phyloP scores from a whole-genome alignment of 345 rosid genomes.

The Pseudoturritis turrita region DNA sequence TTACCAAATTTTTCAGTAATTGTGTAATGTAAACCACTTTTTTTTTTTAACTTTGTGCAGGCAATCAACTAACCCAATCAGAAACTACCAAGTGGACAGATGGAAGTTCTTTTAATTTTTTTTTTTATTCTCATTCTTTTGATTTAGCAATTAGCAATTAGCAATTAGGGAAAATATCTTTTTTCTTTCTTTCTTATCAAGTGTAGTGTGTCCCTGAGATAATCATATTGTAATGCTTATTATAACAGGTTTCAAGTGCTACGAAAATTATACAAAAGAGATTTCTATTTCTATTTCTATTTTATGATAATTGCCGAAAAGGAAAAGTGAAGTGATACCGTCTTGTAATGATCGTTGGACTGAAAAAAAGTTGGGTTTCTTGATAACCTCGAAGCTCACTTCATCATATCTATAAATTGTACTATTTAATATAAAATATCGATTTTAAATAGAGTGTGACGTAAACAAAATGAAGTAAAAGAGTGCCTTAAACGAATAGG shows the following conservation, averaged over 20 bases:
- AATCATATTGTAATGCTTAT: constrained; percentile 26
- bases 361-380: constrained; percentile 2
- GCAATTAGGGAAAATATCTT: constrained; percentile 12
- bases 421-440: too few species aligned
- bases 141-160: constrained; percentile 42
- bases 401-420: too few species aligned
- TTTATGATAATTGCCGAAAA: constrained; percentile 8
- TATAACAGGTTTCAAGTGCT: constrained; percentile 9
- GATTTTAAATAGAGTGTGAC: too few species aligned
- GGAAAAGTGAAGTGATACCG: constrained; percentile 17
- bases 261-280: constrained; percentile 6
- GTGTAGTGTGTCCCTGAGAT: background rate
- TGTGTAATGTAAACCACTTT: background rate
- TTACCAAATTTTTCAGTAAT: background rate
- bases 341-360: constrained; percentile 28
- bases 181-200: constrained; percentile 13
- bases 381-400: constrained; percentile 12
- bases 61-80: constrained; percentile 34
- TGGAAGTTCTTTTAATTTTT: constrained; percentile 38
- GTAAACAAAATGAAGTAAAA: background rate
- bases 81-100: constrained; percentile 45
- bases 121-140: constrained; percentile 33
- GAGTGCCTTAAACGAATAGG: background rate
- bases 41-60: constrained; percentile 29
- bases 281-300: background rate